phyloP scores from a whole-genome alignment of 805 yeast species.

The Ogataea ganodermae region DNA sequence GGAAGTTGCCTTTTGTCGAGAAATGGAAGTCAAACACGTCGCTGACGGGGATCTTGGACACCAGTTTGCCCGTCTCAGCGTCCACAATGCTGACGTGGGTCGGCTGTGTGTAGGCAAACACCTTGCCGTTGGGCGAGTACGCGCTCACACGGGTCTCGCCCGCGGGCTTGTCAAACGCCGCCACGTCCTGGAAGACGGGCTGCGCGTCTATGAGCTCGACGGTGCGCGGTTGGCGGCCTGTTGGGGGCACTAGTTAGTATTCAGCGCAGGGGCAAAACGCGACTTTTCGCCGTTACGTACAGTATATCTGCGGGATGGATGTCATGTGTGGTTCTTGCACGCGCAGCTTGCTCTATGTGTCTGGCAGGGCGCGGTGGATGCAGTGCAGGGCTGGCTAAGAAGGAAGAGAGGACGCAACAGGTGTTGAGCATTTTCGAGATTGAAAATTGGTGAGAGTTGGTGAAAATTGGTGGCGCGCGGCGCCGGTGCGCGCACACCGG shows the following conservation, averaged over 20 bases:
- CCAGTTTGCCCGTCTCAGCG: conserved; percentile 51
- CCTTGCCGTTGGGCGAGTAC: conserved; percentile 68
- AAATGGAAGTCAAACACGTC: conserved; percentile 83
- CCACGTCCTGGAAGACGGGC: conserved; percentile 38
- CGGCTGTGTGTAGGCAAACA: conserved; percentile 74
- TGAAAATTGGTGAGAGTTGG: neutral
- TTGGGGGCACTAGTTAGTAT: conserved; percentile 16
- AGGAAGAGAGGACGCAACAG: neutral
- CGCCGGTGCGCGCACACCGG: neutral
- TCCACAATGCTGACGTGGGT: conserved; percentile 56
- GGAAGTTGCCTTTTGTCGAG: conserved; percentile 82
- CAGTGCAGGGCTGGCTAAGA: neutral
- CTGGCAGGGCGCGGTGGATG: neutral
- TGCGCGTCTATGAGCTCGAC: conserved; percentile 54
- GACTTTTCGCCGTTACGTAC: conserved; percentile 14
- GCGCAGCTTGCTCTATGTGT: conserved; percentile 1
- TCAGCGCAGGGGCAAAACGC: neutral
- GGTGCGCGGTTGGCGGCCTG: conserved; percentile 59
- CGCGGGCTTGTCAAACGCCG: conserved; percentile 34
- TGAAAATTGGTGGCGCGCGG: neutral
- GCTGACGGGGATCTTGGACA: conserved; percentile 51
- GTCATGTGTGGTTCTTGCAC: conserved; percentile 16
- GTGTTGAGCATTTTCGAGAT: neutral
- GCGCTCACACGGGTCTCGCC: conserved; percentile 60
- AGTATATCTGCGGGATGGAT: conserved; percentile 32